Conservation (phyloP, 768 basidiomycete species). For the Pulveroboletus frians region DNA sequence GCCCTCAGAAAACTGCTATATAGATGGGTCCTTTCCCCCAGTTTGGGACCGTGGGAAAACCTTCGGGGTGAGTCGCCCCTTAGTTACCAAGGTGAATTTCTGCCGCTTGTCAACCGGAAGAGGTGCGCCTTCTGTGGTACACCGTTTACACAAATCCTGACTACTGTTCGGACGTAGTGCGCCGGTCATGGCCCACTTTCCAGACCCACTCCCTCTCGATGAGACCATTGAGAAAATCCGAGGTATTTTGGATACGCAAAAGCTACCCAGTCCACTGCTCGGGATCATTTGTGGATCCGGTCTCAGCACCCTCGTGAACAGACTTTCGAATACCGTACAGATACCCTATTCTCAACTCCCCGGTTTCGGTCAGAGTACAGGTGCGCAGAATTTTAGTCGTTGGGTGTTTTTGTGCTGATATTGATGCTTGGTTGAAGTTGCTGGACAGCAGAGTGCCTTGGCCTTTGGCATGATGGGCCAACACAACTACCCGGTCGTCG, state of each 20-base stretch:
- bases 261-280: slow-evolving; percentile 53
- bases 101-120: too few relatives aligned
- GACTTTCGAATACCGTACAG: slow-evolving; percentile 49
- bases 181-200: slow-evolving; percentile 10
- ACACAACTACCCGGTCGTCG: slow-evolving; percentile 72
- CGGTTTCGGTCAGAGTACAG: slow-evolving; percentile 75
- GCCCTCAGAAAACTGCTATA: too few relatives aligned
- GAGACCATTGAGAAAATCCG: slow-evolving; percentile 27
- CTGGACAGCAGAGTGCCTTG: slow-evolving; percentile 74
- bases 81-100: too few relatives aligned
- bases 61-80: too few relatives aligned
- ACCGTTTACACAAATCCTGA: too few relatives aligned
- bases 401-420: background rate
- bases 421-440: slow-evolving; percentile 41
- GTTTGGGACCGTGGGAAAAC: too few relatives aligned
- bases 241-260: slow-evolving; percentile 20
- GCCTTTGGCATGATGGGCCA: slow-evolving; percentile 76
- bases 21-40: too few relatives aligned
- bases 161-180: background rate
- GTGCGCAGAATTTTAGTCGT: slow-evolving; percentile 33
- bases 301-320: slow-evolving; percentile 65
- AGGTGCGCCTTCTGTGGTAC: too few relatives aligned
- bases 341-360: slow-evolving; percentile 65
- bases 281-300: slow-evolving; percentile 90
- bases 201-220: slow-evolving; percentile 22